phyloP scores from a whole-genome alignment of 257 asterid genomes.

The Salvia hispanica region DNA sequence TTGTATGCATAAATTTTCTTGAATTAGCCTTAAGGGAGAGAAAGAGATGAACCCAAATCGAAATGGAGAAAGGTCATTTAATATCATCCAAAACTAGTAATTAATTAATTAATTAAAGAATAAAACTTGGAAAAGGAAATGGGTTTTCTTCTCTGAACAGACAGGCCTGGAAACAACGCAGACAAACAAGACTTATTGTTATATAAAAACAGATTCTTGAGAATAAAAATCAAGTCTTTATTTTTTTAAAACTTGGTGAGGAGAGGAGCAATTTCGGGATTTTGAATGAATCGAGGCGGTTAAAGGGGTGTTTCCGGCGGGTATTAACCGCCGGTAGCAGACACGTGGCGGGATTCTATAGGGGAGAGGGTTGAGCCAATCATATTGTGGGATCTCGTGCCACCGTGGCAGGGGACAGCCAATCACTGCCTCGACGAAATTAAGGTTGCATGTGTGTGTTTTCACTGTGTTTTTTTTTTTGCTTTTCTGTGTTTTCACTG shows the following conservation, averaged over 20 bases:
- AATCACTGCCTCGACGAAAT: slow-evolving; percentile 78
- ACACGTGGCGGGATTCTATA: slow-evolving; percentile 31
- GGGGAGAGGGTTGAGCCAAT: slow-evolving; percentile 49
- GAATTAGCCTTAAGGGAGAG: no score
- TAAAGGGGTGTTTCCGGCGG: slow-evolving; percentile 37
- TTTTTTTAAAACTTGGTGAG: no score
- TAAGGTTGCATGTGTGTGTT: slow-evolving; percentile 63
- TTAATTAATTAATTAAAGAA: no score
- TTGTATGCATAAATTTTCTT: no score
- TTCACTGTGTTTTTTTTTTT: slow-evolving; percentile 41
- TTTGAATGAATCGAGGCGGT: slow-evolving; percentile 69
- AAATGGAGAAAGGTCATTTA: not conserved
- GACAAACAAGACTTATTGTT: slow-evolving; percentile 49
- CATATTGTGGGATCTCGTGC: slow-evolving; percentile 42
- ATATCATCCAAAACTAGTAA: not conserved
- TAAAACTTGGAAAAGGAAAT: slow-evolving; percentile 1
- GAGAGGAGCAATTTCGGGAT: slow-evolving; percentile 44
- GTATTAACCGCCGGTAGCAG: slow-evolving; percentile 41
- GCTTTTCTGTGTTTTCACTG: not conserved
- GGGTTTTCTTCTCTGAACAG: not conserved
- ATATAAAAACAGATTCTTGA: slow-evolving; percentile 15
- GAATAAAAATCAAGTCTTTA: not conserved
- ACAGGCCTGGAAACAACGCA: not conserved
- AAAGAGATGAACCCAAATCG: no score
- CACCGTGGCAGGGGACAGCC: slow-evolving; percentile 36